Evolutionary conservation across 2,329 filamentous ascomycete genomes (phyloP).

Genomic region (Fusarium fujikuroi): DNA sequence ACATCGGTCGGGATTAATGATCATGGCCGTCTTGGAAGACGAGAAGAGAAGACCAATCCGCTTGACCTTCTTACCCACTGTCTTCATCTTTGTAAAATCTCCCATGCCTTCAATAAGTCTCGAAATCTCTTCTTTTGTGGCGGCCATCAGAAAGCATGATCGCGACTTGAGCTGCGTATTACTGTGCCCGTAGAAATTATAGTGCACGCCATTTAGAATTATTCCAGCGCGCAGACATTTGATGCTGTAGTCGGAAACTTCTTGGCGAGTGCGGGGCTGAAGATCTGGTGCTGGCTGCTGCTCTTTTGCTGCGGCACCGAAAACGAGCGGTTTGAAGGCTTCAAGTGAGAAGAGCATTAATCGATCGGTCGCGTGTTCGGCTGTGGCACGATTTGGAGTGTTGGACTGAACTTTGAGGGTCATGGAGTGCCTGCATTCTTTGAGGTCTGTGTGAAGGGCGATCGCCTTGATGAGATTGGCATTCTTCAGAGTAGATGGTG

Average conservation of each 20-base stretch:
- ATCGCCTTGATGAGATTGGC: background rate
- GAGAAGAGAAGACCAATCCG: background rate
- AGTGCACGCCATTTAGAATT: background rate
- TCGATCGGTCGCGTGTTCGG: rapidly evolving
- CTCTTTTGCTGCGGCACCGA: background rate
- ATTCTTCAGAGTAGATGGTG: background rate
- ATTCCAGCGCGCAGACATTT: background rate
- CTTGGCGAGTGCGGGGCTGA: background rate
- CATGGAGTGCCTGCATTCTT: background rate
- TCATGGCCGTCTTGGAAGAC: background rate
- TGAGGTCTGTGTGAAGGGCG: background rate
- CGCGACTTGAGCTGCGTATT: constrained; percentile 4
- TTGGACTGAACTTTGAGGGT: background rate
- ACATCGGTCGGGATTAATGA: background rate
- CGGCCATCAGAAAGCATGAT: background rate
- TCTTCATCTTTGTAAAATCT: constrained; percentile 2
- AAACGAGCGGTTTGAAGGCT: background rate
- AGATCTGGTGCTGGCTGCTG: background rate
- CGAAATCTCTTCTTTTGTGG: background rate
- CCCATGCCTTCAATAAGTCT: background rate
- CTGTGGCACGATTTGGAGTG: background rate
- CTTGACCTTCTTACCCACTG: background rate
- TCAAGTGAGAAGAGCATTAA: background rate
- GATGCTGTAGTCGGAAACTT: constrained; percentile 7
- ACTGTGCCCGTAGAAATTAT: constrained; percentile 6